Conservation (phyloP, 2,329 filamentous ascomycete genomes). For the Talaromyces sp. region DNA sequence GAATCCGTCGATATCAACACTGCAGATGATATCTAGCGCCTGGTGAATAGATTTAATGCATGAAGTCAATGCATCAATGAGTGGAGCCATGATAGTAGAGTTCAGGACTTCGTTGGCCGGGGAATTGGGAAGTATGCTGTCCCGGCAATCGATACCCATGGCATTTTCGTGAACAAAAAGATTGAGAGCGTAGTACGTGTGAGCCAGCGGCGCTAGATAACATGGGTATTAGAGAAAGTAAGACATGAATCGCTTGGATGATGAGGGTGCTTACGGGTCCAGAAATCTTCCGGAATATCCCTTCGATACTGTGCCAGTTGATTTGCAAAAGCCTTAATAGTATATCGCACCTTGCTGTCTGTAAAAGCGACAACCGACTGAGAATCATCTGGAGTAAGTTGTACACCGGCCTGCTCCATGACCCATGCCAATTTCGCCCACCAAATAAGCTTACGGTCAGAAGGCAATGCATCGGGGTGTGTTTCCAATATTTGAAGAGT, state of each 20-base stretch:
- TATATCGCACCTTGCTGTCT: constrained; percentile 66
- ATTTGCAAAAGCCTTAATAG: constrained; percentile 66
- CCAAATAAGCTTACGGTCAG: constrained; percentile 59
- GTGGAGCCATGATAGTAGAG: constrained; percentile 55
- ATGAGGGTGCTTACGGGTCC: constrained; percentile 55
- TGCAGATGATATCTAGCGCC: constrained; percentile 66
- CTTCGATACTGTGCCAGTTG: constrained; percentile 64
- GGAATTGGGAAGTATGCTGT: constrained; percentile 44
- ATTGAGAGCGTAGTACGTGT: constrained; percentile 67
- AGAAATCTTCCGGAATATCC: constrained; percentile 56
- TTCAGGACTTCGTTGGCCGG: constrained; percentile 25
- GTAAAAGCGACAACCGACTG: constrained; percentile 56
- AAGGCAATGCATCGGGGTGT: constrained; percentile 59
- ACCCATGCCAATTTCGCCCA: constrained; percentile 64
- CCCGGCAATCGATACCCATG: constrained; percentile 65
- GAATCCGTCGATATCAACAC: constrained; percentile 61
- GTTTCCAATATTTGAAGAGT: constrained; percentile 60
- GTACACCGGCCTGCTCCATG: constrained; percentile 68
- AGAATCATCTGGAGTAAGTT: constrained; percentile 70
- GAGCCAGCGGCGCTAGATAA: constrained; percentile 59
- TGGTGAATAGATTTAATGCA: constrained; percentile 68
- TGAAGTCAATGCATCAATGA: constrained; percentile 68
- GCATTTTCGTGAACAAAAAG: constrained; percentile 77
- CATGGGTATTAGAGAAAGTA: background rate
- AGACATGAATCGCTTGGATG: background rate